Base-by-base conservation (phyloP, 139 green algal species). In the Closterium sp. region DNA sequence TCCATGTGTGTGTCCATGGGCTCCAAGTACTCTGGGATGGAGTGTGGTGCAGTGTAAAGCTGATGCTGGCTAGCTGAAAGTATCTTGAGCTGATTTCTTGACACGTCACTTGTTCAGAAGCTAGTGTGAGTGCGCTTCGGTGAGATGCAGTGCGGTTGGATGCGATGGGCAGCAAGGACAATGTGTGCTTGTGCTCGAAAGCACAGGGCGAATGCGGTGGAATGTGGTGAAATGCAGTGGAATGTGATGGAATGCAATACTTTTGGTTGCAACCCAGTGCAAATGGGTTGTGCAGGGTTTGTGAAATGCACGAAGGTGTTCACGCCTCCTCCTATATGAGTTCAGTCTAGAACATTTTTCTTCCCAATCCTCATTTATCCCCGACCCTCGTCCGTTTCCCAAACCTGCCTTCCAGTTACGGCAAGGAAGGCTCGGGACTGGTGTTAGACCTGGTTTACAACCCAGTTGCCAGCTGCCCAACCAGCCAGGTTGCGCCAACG, bases 381-480 rank as follows among this genome's bases (percentile, higher is more conserved):
- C n/a, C n/a, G n/a, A n/a, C n/a, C n/a, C n/a, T 32, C 85, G 11
- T 31, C 85, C 85, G 11, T 88, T 88, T 31, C 10, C 62, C 17
- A 13, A 27, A 79, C 62, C 62, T 79, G 62, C 62, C 1, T 24
- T 88, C 29, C 90, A 92, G 90, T 27, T 94, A 95, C 42, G 98
- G 97, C 0, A 89, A 93, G 70, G 93, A 95, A 73, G 96, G 93
- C 79, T 96, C 88, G 1, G 97, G 95, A 0, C 94, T 99, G 31
- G 22, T 92, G 90, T 94, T 99, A 45, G 97, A 99, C 91, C 95
- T 99, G 7, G 97, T 99, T 22, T 99, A 99, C 97, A 99, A 99
- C 94, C 98, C 98, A 1, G 38, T 50, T 50, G 32, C n/a, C n/a
- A n/a, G n/a, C n/a, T n/a, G n/a, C n/a, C n/a, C n/a, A n/a, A n/a